Evolutionary conservation across 2,329 filamentous ascomycete species (phyloP).

Genomic region (Nemania bipapillata): DNA sequence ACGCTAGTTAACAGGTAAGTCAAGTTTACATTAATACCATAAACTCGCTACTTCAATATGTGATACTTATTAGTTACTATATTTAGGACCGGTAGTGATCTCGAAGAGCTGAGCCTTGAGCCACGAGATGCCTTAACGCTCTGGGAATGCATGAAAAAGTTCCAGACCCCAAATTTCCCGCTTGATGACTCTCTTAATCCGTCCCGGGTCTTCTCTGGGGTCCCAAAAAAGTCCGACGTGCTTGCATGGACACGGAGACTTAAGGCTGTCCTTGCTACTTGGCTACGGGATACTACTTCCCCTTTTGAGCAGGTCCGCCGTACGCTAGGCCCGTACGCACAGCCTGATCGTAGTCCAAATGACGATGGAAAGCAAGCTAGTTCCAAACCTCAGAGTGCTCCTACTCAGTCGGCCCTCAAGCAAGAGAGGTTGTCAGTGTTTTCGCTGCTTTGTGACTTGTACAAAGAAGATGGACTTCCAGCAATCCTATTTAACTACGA

Average conservation of each 20-base stretch:
- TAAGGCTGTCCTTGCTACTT: conserved; percentile 67
- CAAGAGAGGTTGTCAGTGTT: conserved; percentile 32
- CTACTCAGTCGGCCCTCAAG: background rate
- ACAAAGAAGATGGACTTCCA: conserved; percentile 73
- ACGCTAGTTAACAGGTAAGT: conserved; percentile 67
- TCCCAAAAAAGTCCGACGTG: conserved; percentile 72
- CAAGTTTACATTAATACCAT: background rate
- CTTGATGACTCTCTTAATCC: conserved; percentile 61
- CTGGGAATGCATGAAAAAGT: conserved; percentile 71
- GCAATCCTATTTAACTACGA: conserved; percentile 84
- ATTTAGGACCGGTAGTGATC: conserved; percentile 65
- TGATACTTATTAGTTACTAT: conserved; percentile 12
- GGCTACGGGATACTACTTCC: conserved; percentile 66
- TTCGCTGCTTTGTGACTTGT: conserved; percentile 69
- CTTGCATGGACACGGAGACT: conserved; percentile 71
- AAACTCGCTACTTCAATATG: background rate
- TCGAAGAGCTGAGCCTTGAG: conserved; percentile 75
- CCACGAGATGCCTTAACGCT: conserved; percentile 75
- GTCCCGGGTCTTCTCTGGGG: conserved; percentile 62
- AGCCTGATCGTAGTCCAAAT: background rate
- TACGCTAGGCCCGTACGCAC: conserved; percentile 47
- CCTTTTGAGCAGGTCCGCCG: conserved; percentile 58
- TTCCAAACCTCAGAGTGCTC: background rate
- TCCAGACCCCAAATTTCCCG: conserved; percentile 62
- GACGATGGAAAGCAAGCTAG: background rate